Percentiles rank a stretch among this genome's conserved stretches.
Evolutionary conservation across 345 rosid species (phyloP).

Genomic region (Citrus sp.): DNA sequence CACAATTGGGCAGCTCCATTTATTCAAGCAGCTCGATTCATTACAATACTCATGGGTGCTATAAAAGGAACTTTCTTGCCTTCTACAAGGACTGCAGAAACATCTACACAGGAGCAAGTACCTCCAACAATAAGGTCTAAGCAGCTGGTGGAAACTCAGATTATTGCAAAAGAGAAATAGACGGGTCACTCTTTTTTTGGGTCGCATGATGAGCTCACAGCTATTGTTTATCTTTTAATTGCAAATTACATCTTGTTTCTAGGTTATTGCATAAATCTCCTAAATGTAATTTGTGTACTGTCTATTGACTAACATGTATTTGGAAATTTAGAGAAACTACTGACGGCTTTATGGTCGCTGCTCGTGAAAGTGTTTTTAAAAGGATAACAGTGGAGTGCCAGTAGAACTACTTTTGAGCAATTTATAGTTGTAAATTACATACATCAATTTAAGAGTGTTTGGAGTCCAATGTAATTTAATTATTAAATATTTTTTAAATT

Average conservation of each 20-base stretch:
- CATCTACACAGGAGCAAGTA: background rate
- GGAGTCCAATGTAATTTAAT: no score
- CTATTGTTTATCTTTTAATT: background rate
- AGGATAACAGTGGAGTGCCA: no score
- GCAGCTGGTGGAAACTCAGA: background rate
- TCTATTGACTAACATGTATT: no score
- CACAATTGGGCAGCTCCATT: background rate
- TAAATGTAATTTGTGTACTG: no score
- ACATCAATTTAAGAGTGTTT: no score
- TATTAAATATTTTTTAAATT: no score
- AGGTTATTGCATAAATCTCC: background rate
- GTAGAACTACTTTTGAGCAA: no score
- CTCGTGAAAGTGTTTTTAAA: background rate
- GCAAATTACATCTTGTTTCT: background rate
- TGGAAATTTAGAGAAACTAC: background rate
- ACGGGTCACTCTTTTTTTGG: background rate
- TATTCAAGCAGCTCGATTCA: background rate
- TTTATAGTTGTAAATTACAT: no score
- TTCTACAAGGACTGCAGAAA: background rate
- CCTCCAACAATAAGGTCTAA: background rate
- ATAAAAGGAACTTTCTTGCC: background rate
- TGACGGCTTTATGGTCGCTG: background rate
- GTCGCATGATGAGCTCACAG: background rate
- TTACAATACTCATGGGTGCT: background rate
- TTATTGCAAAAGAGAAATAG: background rate